Evolutionary conservation across 306 rosid genomes (phyloP).

Genomic region (Lathyrus tuberosus): DNA sequence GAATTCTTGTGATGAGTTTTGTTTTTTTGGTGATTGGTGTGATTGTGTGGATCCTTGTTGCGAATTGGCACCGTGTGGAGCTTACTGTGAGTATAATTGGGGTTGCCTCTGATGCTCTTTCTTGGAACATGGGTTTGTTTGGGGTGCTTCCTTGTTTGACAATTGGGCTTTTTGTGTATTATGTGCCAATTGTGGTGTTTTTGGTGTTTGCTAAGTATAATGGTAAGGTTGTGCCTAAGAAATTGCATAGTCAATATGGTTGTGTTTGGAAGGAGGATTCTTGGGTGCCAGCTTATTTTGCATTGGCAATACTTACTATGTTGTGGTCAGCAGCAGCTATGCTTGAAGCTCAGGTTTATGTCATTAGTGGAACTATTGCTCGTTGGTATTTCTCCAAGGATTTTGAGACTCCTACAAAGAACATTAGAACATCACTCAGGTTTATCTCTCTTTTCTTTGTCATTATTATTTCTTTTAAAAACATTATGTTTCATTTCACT

Average conservation of each 20-base stretch:
- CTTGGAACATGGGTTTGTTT: conserved; percentile 67
- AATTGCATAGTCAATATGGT: conserved; percentile 47
- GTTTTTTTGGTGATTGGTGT: conserved; percentile 65
- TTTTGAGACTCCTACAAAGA: conserved; percentile 50
- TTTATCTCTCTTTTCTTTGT: conserved; percentile 33
- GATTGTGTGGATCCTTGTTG: conserved; percentile 74
- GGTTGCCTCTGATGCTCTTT: conserved; percentile 78
- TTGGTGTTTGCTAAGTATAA: conserved; percentile 74
- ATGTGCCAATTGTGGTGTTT: conserved; percentile 77
- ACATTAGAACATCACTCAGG: conserved; percentile 79
- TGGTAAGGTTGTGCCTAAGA: conserved; percentile 57
- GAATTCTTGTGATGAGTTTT: conserved; percentile 66
- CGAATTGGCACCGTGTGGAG: conserved; percentile 85
- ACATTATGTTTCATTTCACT: conserved; percentile 6
- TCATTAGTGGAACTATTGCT: conserved; percentile 83
- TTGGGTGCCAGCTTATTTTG: conserved; percentile 92
- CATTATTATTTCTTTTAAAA: not conserved
- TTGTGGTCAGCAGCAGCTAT: conserved; percentile 77
- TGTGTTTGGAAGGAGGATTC: conserved; percentile 88
- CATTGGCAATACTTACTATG: conserved; percentile 86
- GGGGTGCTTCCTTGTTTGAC: conserved; percentile 66
- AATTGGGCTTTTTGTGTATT: conserved; percentile 58
- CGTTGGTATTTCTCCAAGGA: conserved; percentile 89
- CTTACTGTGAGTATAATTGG: conserved; percentile 77
- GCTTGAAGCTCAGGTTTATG: conserved; percentile 84